phyloP scores from a whole-genome alignment of 2,329 filamentous ascomycete genomes.

The Diaporthe sp. region DNA sequence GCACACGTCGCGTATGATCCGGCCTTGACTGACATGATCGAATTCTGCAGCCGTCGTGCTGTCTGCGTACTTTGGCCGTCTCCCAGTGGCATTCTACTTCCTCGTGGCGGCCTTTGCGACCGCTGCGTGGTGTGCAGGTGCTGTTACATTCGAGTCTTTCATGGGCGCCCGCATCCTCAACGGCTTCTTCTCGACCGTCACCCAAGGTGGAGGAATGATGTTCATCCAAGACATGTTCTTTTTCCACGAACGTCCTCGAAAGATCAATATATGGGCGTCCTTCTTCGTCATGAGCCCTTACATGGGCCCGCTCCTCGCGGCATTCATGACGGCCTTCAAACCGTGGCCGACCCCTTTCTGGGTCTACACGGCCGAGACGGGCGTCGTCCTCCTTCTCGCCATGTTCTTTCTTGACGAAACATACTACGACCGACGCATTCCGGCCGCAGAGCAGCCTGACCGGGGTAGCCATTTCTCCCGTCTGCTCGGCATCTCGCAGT shows the following conservation, averaged over 20 bases:
- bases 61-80: constrained; percentile 54
- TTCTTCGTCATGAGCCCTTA: constrained; percentile 55
- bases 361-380: constrained; percentile 55
- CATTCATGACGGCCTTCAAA: constrained; percentile 59
- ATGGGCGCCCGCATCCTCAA: constrained; percentile 59
- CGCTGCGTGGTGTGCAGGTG: constrained; percentile 55
- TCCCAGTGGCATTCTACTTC: constrained; percentile 56
- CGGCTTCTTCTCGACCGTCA: constrained; percentile 58
- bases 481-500: constrained; percentile 47
- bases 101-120: constrained; percentile 49
- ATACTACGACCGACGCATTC: constrained; percentile 58
- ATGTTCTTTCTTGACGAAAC: constrained; percentile 58
- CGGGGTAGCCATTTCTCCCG: constrained; percentile 43
- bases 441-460: constrained; percentile 47
- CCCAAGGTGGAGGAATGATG: constrained; percentile 58
- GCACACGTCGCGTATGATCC: neutral
- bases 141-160: constrained; percentile 56
- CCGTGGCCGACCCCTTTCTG: constrained; percentile 60
- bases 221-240: constrained; percentile 70
- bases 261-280: constrained; percentile 60
- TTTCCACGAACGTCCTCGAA: constrained; percentile 65
- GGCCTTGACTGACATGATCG: neutral
- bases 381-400: constrained; percentile 50
- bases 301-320: constrained; percentile 55
- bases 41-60: constrained; percentile 48